Evolutionary conservation across 441 rosid species (phyloP), one percentile per base, ranked within the genome.

Genomic region (Pelargonium fulgidum): DNA sequence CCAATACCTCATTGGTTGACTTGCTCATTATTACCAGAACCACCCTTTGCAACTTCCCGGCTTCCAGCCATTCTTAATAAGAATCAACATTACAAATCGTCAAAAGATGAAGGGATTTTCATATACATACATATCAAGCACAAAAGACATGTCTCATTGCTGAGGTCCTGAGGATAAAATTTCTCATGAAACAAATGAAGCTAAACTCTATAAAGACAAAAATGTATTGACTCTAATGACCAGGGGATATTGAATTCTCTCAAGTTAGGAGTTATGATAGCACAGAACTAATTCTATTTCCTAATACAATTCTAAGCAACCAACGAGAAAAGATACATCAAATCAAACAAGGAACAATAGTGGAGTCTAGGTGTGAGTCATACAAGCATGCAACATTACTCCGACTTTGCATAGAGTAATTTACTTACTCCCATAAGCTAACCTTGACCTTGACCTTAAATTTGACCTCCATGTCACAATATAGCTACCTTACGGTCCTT

Each of bases 1-100:
- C 97, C 9, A 89, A 45, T 62, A 93, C 97, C 81, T 93, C 98
- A 72, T 81, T 81, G 47, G 83, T 85, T 2, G 85, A 85, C 79
- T 87, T 93, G 72, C 95, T 91, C 96, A 89, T 89, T 71, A 91
- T 88, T 56, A 91, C 97, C 58, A 88, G 77, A 67, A 91, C 97
- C 22, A 93, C 75, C 77, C 97, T 91, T 71, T 93, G 98, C 54
- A 93, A 73, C 81, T 88, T 84, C 71, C 98, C 98, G 62, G 87
- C 79, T 77, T 89, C 97, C 68, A 91, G 85, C 97, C 97, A 93
- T 68, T 93, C 94, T 88, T 47, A 64, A 42, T 42, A 75, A 75
- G 29, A 70, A 63, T 52, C 47, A 65, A 69, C n/a, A 9, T 14
- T 14, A 16, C 2, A 22, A 22, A 22, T 22, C 24, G 24, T 22